These are phyloP conservation scores for Stereocaulon alpinum DNA, from an alignment of 495 filamentous ascomycete genomes.

Conservation along the genomic window DNA sequence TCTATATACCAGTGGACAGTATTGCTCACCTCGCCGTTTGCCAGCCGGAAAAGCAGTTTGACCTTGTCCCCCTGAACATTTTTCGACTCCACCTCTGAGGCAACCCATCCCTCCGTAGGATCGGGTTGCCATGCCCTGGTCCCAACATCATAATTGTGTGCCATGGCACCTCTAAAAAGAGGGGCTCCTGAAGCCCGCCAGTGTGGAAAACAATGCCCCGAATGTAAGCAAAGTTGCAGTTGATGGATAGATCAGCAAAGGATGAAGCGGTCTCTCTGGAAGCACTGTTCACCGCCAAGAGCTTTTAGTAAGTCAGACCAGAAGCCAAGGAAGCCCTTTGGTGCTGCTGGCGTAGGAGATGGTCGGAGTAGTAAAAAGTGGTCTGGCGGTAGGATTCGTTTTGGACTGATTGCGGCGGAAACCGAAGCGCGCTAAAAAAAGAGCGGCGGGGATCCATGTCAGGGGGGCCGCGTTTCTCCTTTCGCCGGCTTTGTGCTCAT, in stretches of 20 bases:
- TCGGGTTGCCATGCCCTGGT: constrained; percentile 98
- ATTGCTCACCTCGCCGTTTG: constrained; percentile 78
- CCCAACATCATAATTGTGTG: constrained; percentile 93
- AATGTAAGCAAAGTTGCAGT: background rate
- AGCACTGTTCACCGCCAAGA: background rate
- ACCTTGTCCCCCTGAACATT: constrained; percentile 75
- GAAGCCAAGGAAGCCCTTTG: constrained; percentile 1
- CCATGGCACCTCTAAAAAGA: constrained; percentile 46
- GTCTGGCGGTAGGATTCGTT: background rate
- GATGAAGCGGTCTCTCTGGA: background rate
- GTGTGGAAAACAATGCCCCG: constrained; percentile 3
- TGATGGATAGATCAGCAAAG: background rate
- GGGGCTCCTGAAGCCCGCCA: constrained; percentile 15
- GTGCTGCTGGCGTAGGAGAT: background rate
- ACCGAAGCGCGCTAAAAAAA: constrained; percentile 5
- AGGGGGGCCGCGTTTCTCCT: constrained; percentile 1
- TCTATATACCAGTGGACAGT: constrained; percentile 1
- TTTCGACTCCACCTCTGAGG: constrained; percentile 89
- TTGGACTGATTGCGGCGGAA: constrained; percentile 6
- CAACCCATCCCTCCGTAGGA: constrained; percentile 88
- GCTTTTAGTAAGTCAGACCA: background rate
- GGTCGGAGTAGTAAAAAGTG: constrained; percentile 1
- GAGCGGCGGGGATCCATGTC: background rate
- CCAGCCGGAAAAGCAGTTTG: constrained; percentile 70
- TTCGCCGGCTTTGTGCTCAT: background rate